Percentiles rank a stretch among this genome's conserved stretches.
Evolutionary conservation across 1,284 basidiomycete genomes (phyloP).

Genomic region (Mycena sp.): DNA sequence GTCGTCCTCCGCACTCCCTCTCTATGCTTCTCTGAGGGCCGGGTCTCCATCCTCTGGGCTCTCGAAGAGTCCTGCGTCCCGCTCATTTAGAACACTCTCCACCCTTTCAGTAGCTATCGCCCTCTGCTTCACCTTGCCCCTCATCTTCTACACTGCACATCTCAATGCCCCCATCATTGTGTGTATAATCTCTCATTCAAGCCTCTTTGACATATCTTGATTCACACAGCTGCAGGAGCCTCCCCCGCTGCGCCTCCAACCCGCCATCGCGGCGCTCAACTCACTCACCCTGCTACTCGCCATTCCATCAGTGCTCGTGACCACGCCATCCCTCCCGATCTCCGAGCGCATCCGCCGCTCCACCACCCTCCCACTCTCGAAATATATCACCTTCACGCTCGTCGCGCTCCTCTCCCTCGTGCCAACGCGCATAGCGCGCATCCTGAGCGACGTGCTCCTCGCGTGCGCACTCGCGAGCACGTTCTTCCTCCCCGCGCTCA

Average conservation of each 20-base stretch:
- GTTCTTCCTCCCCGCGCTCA: constrained; percentile 57
- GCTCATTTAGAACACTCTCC: constrained; percentile 69
- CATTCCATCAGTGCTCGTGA: constrained; percentile 68
- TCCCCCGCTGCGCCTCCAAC: constrained; percentile 37
- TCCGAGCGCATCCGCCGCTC: constrained; percentile 53
- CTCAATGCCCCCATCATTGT: constrained; percentile 53
- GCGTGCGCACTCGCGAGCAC: constrained; percentile 60
- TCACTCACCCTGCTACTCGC: constrained; percentile 64
- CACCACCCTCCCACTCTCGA: constrained; percentile 58
- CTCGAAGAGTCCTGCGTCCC: constrained; percentile 56
- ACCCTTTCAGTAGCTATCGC: constrained; percentile 58
- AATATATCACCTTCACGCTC: constrained; percentile 49
- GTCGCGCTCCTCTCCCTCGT: constrained; percentile 56
- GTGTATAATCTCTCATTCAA: constrained; percentile 21
- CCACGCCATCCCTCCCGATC: constrained; percentile 59
- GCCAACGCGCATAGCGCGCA: constrained; percentile 44
- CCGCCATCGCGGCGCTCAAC: constrained; percentile 54
- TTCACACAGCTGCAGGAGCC: constrained; percentile 40
- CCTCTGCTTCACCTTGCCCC: constrained; percentile 61
- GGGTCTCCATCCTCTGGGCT: constrained; percentile 47
- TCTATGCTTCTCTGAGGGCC: constrained; percentile 68
- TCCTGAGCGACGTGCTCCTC: constrained; percentile 59
- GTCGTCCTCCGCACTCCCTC: constrained; percentile 67
- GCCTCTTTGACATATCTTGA: constrained; percentile 18
- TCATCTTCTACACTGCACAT: constrained; percentile 61